Evolutionary conservation across 306 rosid genomes (phyloP).

Genomic region (Mucuna pruriens): DNA sequence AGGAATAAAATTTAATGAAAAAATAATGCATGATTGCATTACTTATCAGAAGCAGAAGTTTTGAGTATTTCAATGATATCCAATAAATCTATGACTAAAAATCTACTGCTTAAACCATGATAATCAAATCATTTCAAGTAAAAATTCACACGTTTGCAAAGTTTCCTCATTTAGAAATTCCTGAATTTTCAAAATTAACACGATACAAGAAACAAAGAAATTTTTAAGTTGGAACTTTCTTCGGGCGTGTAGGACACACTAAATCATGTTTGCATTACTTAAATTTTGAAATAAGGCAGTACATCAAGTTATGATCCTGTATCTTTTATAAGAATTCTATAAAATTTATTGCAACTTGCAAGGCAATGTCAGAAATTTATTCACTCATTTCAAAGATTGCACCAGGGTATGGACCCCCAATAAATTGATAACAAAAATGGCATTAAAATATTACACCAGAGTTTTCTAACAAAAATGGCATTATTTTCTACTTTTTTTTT

Average conservation of each 20-base stretch:
- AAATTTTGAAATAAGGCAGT: background rate
- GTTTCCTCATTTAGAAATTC: background rate
- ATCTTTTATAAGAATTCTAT: background rate
- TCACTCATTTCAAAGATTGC: slow-evolving; percentile 3
- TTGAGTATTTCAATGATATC: background rate
- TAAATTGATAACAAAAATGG: background rate
- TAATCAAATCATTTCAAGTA: background rate
- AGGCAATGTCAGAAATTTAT: background rate
- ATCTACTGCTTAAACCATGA: background rate
- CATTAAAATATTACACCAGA: background rate
- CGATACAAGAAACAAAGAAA: background rate
- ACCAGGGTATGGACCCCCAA: background rate
- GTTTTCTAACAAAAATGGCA: background rate
- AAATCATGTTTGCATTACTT: background rate
- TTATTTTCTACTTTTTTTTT: background rate
- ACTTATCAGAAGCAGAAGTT: background rate
- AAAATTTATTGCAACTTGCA: background rate
- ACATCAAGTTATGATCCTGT: background rate
- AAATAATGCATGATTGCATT: background rate
- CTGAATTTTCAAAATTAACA: background rate
- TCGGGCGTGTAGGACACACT: background rate
- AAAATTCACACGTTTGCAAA: background rate
- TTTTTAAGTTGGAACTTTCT: background rate
- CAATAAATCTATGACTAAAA: background rate
- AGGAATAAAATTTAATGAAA: background rate